These are phyloP conservation scores for Penicillium sp. DNA, from an alignment of 2,329 filamentous ascomycete genomes.

Conservation along the genomic window DNA sequence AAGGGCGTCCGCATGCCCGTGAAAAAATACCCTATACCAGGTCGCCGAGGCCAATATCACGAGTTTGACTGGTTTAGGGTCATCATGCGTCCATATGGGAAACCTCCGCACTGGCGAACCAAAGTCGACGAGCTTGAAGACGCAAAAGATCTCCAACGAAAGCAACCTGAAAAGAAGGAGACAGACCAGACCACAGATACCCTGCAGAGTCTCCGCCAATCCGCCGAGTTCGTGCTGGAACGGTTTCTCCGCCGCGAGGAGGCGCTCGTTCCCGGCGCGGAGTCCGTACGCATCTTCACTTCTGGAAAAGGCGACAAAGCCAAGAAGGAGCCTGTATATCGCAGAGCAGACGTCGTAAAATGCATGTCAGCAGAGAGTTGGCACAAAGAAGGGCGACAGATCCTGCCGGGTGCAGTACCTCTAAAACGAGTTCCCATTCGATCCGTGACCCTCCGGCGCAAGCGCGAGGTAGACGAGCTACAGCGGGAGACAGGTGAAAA, in stretches of 20 bases:
- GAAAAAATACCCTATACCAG: conserved; percentile 80
- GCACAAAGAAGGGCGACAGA: conserved; percentile 91
- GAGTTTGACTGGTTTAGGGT: conserved; percentile 86
- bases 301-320: conserved; percentile 72
- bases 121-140: conserved; percentile 80
- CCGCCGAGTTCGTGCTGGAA: conserved; percentile 79
- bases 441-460: conserved; percentile 83
- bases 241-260: conserved; percentile 90
- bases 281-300: conserved; percentile 73
- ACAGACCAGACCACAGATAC: conserved; percentile 76
- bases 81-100: conserved; percentile 72
- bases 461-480: conserved; percentile 84
- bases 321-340: conserved; percentile 78
- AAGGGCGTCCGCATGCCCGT: conserved; percentile 78
- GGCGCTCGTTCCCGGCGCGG: conserved; percentile 70
- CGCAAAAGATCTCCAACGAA: conserved; percentile 71
- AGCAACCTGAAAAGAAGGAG: conserved; percentile 71
- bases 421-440: conserved; percentile 88
- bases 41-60: conserved; percentile 74
- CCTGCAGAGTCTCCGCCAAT: conserved; percentile 84
- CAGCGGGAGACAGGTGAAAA: conserved; percentile 79
- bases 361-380: conserved; percentile 95
- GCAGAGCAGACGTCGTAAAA: conserved; percentile 73
- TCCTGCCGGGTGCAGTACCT: conserved; percentile 69
- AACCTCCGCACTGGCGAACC: conserved; percentile 58